Evolutionary conservation across 495 filamentous ascomycete genomes (phyloP).

Genomic region (Aspergillus incahuasiensis): DNA sequence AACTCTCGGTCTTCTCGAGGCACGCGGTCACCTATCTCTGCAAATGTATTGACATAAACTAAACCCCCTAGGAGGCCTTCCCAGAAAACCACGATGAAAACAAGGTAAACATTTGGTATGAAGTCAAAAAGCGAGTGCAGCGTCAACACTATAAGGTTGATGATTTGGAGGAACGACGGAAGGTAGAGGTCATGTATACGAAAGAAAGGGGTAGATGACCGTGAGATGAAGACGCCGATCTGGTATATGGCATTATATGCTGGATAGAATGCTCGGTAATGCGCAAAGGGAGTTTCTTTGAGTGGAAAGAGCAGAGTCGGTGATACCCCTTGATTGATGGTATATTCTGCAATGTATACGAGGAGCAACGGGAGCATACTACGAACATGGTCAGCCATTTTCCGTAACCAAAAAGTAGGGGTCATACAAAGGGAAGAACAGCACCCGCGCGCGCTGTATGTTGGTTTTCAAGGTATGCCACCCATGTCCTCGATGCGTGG

Average conservation of each 20-base stretch:
- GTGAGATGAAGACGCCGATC: conserved; percentile 86
- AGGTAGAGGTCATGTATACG: conserved; percentile 76
- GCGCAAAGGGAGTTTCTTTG: conserved; percentile 63
- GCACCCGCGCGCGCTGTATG: conserved; percentile 44
- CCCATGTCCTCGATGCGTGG: conserved; percentile 8
- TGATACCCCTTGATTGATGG: conserved; percentile 88
- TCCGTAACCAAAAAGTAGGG: neutral
- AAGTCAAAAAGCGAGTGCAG: conserved; percentile 72
- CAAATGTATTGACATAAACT: conserved; percentile 95
- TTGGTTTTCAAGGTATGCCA: conserved; percentile 44
- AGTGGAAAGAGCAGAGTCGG: conserved; percentile 88
- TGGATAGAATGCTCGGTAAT: conserved; percentile 88
- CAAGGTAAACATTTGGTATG: conserved; percentile 74
- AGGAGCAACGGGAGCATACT: conserved; percentile 89
- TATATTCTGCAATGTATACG: conserved; percentile 94
- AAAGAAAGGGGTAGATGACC: conserved; percentile 82
- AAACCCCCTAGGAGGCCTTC: conserved; percentile 85
- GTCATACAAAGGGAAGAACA: conserved; percentile 66
- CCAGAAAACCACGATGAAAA: conserved; percentile 89
- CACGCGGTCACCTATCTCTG: conserved; percentile 80
- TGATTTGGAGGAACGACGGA: conserved; percentile 76
- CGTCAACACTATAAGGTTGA: conserved; percentile 70
- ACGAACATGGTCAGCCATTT: conserved; percentile 23
- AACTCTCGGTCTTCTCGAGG: conserved; percentile 78
- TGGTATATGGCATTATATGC: conserved; percentile 92